Percentiles rank a stretch among this genome's conserved stretches.
Conservation (phyloP, 139 green algal species). For the Picochlorum sp. region DNA sequence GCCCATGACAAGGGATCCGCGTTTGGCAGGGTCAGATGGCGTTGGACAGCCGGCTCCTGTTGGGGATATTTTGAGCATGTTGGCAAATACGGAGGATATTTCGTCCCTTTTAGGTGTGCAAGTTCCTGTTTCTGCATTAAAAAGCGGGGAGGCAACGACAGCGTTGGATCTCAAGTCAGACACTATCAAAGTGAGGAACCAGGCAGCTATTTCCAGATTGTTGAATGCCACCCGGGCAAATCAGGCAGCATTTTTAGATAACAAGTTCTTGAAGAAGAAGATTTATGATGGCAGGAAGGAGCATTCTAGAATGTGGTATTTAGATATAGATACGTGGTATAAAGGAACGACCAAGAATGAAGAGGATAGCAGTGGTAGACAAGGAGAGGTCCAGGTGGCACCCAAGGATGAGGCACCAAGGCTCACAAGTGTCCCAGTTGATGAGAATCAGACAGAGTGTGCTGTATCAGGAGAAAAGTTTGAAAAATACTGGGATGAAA, state of each 20-base stretch:
- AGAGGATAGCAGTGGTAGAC: neutral
- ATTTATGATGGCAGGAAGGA: conserved; percentile 8
- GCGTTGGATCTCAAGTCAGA: neutral
- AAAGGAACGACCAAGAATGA: conserved; percentile 25
- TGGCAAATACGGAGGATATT: no score
- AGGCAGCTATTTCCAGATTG: conserved; percentile 23
- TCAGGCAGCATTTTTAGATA: conserved; percentile 27
- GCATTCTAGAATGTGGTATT: conserved; percentile 48
- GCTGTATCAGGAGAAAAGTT: conserved; percentile 56
- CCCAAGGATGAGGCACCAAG: neutral
- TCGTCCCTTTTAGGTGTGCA: no score
- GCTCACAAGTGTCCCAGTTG: conserved; percentile 24
- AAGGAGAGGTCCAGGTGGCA: neutral
- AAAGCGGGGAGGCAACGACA: neutral
- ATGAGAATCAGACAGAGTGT: conserved; percentile 41
- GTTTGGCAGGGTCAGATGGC: conserved; percentile 16
- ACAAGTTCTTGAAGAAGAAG: conserved; percentile 24
- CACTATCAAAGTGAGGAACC: conserved; percentile 9
- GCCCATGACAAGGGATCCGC: conserved; percentile 9
- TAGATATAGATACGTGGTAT: conserved; percentile 53
- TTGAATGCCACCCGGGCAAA: conserved; percentile 10
- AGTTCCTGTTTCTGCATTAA: neutral
- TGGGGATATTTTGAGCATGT: no score
- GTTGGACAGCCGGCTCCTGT: neutral
- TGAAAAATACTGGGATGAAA: conserved; percentile 58